Base-by-base conservation (phyloP, 1,284 basidiomycete genomes). In the Trichosporon sp. region DNA sequence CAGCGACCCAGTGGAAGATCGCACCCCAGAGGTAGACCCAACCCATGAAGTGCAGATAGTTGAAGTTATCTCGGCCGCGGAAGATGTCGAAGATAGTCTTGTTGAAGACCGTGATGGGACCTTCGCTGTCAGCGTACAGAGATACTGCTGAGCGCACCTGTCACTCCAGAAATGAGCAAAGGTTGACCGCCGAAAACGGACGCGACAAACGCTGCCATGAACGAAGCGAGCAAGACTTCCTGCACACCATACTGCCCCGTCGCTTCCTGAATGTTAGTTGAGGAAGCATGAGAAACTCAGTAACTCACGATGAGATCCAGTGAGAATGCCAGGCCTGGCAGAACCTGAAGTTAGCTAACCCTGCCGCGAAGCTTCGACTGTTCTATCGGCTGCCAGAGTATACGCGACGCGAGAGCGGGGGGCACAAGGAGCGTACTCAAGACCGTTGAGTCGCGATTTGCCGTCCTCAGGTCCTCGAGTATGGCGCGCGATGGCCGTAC, bases 21-120 rank as follows among this genome's bases (percentile, higher is more conserved):
- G 95, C 94, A 13, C 87, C 91, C 94, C 95, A 96, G 1, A 95
- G 84, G 75, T 93, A 91, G 0, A 92, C 89, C 93, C 92, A 95
- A 14, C 90, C 90, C 19, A 94, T 85, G 72, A 95, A 95, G 62
- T 91, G 89, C 7, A 94, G 84, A 72, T 93, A 95, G 69, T 86
- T 79, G 49, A 69, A 71, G 56, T 67, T 68, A 2, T 67, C 61
- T 10, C 60, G 61, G 23, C 58, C 60, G 86, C 82, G 66, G 62
- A 92, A 82, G 64, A 95, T 92, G 72, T 89, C 85, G 76, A 86
- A 94, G 57, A 95, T 92, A 4, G 90, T 92, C 81, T 91, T 92
- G 82, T 95, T 95, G 74, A 95, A 88, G 6, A 95, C 89, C 1
- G 91, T 92, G 73, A 93, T 93, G 0, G 91, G 91, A 32, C 91